A percentile compares a stretch with the other conserved stretches of the same genome.
Evolutionary conservation across 176 grass and related monocot genomes (phyloP).

Genomic region (Lolium multiflorum): DNA sequence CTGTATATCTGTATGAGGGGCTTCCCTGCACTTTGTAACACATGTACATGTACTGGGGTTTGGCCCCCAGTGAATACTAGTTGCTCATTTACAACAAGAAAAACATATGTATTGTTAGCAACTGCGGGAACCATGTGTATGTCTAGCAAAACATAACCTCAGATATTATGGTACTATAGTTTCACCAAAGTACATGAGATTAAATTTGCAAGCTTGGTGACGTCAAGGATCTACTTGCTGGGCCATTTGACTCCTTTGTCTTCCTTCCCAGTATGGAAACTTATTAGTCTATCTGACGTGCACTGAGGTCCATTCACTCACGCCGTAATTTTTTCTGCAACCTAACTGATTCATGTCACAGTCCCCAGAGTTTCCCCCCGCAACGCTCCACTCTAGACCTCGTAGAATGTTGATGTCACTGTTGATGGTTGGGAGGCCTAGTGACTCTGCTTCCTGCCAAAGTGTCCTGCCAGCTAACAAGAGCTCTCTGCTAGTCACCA

Average conservation of each 20-base stretch:
- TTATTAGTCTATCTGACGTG: background rate
- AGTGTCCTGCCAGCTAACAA: background rate
- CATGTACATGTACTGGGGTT: no score
- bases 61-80: no score
- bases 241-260: background rate
- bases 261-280: background rate
- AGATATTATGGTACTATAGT: conserved; percentile 1
- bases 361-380: background rate
- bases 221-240: background rate
- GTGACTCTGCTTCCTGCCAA: background rate
- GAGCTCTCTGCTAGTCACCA: background rate
- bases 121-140: background rate
- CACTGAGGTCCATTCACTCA: background rate
- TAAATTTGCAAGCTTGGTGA: background rate
- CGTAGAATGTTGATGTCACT: background rate
- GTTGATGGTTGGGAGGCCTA: background rate
- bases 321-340: background rate
- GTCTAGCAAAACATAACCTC: background rate
- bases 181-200: background rate
- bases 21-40: no score
- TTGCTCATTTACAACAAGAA: no score
- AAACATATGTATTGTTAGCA: background rate
- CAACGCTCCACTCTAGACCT: background rate
- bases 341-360: background rate
- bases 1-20: no score